A percentile compares a stretch with the other conserved stretches of the same genome.
phyloP scores from a whole-genome alignment of 331 rosid genomes.

The Stylosanthes scabra region DNA sequence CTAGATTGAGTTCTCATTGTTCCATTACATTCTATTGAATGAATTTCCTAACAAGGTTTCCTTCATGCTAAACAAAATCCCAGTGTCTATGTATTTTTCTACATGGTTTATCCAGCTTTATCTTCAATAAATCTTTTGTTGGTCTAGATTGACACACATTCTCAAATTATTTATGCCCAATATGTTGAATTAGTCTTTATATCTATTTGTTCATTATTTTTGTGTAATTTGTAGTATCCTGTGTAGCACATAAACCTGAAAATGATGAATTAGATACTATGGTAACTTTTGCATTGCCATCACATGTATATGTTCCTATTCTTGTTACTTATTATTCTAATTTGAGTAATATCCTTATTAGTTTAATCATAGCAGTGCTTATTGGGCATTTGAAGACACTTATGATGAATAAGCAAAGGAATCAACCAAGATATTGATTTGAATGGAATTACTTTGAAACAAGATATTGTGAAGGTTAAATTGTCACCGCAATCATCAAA shows the following conservation, averaged over 20 bases:
- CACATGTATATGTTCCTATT: constrained; percentile 13
- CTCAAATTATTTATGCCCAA: background rate
- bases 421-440: constrained; percentile 68
- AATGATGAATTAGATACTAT: constrained; percentile 37
- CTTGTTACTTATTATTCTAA: constrained; percentile 23
- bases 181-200: constrained; percentile 38
- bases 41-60: background rate
- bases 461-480: constrained; percentile 51
- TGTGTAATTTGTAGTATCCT: background rate
- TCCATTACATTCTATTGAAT: background rate
- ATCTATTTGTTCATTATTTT: background rate
- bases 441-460: constrained; percentile 60
- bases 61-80: background rate
- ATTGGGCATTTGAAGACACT: constrained; percentile 45
- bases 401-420: constrained; percentile 67
- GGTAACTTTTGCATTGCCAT: constrained; percentile 33
- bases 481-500: constrained; percentile 50
- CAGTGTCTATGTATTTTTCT: too few species aligned
- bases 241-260: too few species aligned
- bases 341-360: constrained; percentile 11
- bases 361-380: constrained; percentile 58
- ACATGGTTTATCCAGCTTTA: background rate
- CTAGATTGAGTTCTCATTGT: constrained; percentile 2
- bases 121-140: background rate
- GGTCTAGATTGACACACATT: constrained; percentile 3